These are phyloP conservation scores for Skeletonema tropicum DNA, from an alignment of 108 stramenopile species.

Conservation along the genomic window DNA sequence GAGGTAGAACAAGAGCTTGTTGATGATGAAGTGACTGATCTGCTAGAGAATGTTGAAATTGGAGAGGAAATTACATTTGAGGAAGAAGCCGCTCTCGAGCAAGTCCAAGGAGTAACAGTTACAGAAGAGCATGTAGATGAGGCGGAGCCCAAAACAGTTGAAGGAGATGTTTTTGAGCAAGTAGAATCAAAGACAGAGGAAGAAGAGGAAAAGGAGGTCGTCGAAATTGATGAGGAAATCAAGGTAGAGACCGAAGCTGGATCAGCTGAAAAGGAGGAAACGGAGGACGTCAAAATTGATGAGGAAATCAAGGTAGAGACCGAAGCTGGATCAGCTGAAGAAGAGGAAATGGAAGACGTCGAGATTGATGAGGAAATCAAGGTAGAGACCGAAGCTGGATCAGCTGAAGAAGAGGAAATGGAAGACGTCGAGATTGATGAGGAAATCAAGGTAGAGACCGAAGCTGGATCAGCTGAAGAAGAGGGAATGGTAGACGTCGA, in stretches of 20 bases:
- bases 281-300: too few species aligned
- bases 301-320: neutral
- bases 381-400: too few species aligned
- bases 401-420: too few species aligned
- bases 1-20: neutral
- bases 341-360: neutral
- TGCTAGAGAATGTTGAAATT: conserved; percentile 1
- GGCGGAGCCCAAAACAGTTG: neutral
- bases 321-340: neutral
- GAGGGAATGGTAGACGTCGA: too few species aligned
- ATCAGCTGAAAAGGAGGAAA: neutral
- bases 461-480: too few species aligned
- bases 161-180: neutral
- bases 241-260: neutral
- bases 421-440: too few species aligned
- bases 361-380: neutral
- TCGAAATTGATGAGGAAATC: too few species aligned
- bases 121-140: neutral
- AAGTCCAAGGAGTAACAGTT: too few species aligned
- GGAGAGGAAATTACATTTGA: neutral
- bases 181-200: neutral
- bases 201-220: neutral
- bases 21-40: neutral
- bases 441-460: too few species aligned
- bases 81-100: too few species aligned